These are phyloP conservation scores for Suillus placidus DNA, from an alignment of 768 basidiomycete species.

Conservation along the genomic window DNA sequence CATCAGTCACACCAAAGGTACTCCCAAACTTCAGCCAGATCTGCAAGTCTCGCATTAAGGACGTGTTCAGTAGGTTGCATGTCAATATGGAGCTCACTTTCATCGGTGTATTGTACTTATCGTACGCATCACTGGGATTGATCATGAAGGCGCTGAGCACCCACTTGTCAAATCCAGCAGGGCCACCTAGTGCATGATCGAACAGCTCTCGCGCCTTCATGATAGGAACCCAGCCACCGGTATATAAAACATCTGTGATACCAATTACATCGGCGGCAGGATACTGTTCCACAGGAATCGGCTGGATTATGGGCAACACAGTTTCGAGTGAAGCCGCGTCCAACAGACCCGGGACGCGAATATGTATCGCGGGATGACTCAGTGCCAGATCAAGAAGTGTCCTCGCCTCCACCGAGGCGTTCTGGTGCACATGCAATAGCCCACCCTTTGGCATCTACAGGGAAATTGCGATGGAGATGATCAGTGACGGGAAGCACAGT, in stretches of 20 bases:
- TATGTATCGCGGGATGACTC: constrained; percentile 42
- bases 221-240: constrained; percentile 39
- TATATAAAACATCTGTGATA: constrained; percentile 34
- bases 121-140: constrained; percentile 46
- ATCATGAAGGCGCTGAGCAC: constrained; percentile 41
- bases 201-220: constrained; percentile 40
- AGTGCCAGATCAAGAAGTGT: constrained; percentile 41
- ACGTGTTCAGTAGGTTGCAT: neutral
- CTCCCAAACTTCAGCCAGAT: constrained; percentile 27
- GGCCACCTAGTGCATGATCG: constrained; percentile 38
- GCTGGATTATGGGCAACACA: constrained; percentile 39
- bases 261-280: constrained; percentile 19
- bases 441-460: constrained; percentile 52
- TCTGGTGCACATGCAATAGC: constrained; percentile 47
- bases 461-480: neutral
- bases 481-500: neutral
- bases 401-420: constrained; percentile 42
- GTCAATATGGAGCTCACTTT: constrained; percentile 32
- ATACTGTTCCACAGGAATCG: constrained; percentile 30
- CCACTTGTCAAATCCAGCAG: constrained; percentile 47
- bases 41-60: constrained; percentile 10
- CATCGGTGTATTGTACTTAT: constrained; percentile 42
- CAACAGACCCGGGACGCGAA: constrained; percentile 32
- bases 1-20: constrained; percentile 22
- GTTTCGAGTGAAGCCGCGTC: constrained; percentile 25